These are phyloP conservation scores for Pleurotus djamor DNA, from an alignment of 768 basidiomycete species.

Conservation along the genomic window DNA sequence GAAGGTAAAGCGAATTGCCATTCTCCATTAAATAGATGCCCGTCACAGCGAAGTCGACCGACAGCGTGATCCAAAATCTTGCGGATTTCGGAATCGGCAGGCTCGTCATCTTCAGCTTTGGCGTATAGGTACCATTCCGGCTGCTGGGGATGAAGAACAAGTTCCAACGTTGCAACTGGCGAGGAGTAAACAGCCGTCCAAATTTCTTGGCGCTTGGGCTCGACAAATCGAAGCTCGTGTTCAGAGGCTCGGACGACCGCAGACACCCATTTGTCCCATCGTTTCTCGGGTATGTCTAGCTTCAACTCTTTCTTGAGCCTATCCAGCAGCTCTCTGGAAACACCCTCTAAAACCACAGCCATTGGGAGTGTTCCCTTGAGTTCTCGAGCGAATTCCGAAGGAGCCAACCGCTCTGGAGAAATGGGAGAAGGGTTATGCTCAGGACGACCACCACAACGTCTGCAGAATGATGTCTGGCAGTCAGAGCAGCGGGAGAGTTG, in stretches of 20 bases:
- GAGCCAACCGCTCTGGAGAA: constrained; percentile 62
- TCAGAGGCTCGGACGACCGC: constrained; percentile 59
- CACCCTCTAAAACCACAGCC: constrained; percentile 61
- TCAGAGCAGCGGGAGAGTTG: constrained; percentile 68
- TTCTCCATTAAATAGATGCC: constrained; percentile 58
- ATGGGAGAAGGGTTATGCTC: constrained; percentile 74
- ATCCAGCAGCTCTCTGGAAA: constrained; percentile 53
- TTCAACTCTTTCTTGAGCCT: constrained; percentile 37
- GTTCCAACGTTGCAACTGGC: constrained; percentile 65
- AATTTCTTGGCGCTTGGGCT: constrained; percentile 82
- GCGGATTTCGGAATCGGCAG: constrained; percentile 81
- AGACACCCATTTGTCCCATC: constrained; percentile 68
- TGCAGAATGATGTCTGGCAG: constrained; percentile 79
- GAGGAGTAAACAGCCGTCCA: constrained; percentile 86
- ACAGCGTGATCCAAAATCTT: constrained; percentile 70
- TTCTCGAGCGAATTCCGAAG: constrained; percentile 70
- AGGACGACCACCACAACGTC: constrained; percentile 86
- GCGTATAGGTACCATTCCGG: constrained; percentile 89
- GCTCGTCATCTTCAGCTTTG: constrained; percentile 59
- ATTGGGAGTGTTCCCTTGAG: constrained; percentile 86
- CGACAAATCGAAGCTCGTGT: constrained; percentile 79
- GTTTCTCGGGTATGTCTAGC: constrained; percentile 43
- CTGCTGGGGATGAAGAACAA: constrained; percentile 71
- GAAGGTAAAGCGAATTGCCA: constrained; percentile 84
- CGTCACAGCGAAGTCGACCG: constrained; percentile 64